Evolutionary conservation across 805 yeast genomes (phyloP).

Genomic region (Wickerhamiella occidentalis): DNA sequence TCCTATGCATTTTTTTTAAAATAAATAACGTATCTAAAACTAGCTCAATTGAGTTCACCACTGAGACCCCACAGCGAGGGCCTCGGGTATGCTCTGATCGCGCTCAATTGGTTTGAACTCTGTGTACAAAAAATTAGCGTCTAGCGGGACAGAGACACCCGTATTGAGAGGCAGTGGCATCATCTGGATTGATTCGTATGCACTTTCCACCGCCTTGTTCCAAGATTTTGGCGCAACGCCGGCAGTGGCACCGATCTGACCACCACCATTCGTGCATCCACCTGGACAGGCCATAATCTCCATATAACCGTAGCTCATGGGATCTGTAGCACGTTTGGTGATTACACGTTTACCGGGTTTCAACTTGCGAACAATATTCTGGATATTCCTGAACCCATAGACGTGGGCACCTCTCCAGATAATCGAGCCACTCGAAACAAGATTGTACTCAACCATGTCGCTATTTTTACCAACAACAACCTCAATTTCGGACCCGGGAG

Average conservation of each 20-base stretch:
- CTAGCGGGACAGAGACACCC: background rate
- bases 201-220: slow-evolving; percentile 26
- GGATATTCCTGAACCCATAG: slow-evolving; percentile 90
- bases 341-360: slow-evolving; percentile 33
- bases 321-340: slow-evolving; percentile 33
- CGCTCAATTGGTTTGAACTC: slow-evolving; percentile 16
- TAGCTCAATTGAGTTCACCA: too few relatives aligned
- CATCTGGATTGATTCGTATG: slow-evolving; percentile 27
- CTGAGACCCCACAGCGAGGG: slow-evolving; percentile 21
- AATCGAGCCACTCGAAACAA: slow-evolving; percentile 33
- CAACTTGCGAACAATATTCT: slow-evolving; percentile 77
- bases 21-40: too few relatives aligned
- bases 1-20: too few relatives aligned
- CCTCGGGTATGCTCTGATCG: slow-evolving; percentile 18
- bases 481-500: slow-evolving; percentile 29
- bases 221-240: slow-evolving; percentile 24
- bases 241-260: slow-evolving; percentile 49
- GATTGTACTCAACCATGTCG: slow-evolving; percentile 59
- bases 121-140: slow-evolving; percentile 1
- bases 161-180: slow-evolving; percentile 11
- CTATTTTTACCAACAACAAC: slow-evolving; percentile 50
- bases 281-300: slow-evolving; percentile 98
- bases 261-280: slow-evolving; percentile 97
- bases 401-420: slow-evolving; percentile 53
- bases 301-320: slow-evolving; percentile 60